Evolutionary conservation across 2,329 filamentous ascomycete species (phyloP).

Genomic region (Zasmidium cellare): DNA sequence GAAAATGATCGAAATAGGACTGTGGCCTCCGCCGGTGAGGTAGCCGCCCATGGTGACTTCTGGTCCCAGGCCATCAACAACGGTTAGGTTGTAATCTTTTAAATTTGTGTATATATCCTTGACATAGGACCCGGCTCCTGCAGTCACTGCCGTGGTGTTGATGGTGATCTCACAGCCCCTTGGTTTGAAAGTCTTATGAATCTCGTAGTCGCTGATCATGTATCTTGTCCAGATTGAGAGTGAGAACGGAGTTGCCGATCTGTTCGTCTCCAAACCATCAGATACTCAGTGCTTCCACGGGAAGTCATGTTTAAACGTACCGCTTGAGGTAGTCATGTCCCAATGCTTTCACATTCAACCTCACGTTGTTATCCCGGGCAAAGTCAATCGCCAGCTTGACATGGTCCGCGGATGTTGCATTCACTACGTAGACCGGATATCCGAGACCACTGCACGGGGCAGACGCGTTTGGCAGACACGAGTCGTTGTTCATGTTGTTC

Average conservation of each 20-base stretch:
- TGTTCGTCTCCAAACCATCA: background rate
- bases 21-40: conserved; percentile 3
- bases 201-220: conserved; percentile 31
- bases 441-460: too few relatives aligned
- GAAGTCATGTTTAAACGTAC: too few relatives aligned
- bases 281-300: background rate
- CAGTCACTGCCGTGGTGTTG: conserved; percentile 24
- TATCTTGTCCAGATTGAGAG: background rate
- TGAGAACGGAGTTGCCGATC: too few relatives aligned
- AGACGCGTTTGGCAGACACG: too few relatives aligned
- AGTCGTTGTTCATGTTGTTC: too few relatives aligned
- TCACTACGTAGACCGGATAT: conserved; percentile 3
- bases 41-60: conserved; percentile 20
- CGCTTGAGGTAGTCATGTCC: conserved; percentile 32
- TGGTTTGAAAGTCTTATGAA: conserved; percentile 29
- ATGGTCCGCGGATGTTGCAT: conserved; percentile 5
- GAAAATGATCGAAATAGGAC: background rate
- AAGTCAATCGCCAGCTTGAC: conserved; percentile 4
- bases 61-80: too few relatives aligned
- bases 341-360: conserved; percentile 47
- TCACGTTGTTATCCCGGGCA: conserved; percentile 45
- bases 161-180: conserved; percentile 20
- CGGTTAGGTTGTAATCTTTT: too few relatives aligned
- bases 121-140: conserved; percentile 31
- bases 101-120: conserved; percentile 32